Evolutionary conservation across 257 asterid genomes (phyloP).

Genomic region (Vinca minor): DNA sequence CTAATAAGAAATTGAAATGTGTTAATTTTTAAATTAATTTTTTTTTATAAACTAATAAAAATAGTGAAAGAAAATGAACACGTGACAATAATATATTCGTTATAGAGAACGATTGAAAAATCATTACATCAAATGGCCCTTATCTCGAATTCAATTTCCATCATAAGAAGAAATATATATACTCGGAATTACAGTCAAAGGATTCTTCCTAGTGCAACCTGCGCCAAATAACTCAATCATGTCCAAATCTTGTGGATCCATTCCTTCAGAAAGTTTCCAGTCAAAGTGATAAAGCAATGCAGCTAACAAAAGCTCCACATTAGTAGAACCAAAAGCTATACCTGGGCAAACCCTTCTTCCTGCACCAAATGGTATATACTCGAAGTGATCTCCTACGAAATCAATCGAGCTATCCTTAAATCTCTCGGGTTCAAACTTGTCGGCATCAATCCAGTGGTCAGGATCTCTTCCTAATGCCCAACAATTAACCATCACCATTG

Average conservation of each 20-base stretch:
- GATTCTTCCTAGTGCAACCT: not conserved
- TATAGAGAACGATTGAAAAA: too few species aligned
- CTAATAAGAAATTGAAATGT: too few species aligned
- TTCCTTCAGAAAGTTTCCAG: not conserved
- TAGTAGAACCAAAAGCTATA: not conserved
- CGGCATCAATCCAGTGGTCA: not conserved
- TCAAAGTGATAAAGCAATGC: not conserved
- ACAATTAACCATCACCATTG: not conserved
- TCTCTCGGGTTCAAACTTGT: not conserved
- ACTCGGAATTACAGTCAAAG: not conserved
- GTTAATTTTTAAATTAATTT: too few species aligned
- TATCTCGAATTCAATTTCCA: too few species aligned
- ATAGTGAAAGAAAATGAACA: too few species aligned
- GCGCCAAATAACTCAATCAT: not conserved
- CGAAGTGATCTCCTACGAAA: not conserved
- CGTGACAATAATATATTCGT: too few species aligned
- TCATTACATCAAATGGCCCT: too few species aligned
- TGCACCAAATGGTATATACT: not conserved
- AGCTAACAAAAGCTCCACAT: not conserved
- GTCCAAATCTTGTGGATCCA: not conserved
- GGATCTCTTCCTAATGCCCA: constrained; percentile 7
- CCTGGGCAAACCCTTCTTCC: constrained; percentile 1
- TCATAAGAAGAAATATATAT: too few species aligned
- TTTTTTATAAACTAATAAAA: too few species aligned
- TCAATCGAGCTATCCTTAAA: not conserved